A percentile compares a stretch with the other conserved stretches of the same genome.
These are phyloP conservation scores for Emergomyces africanus DNA, from an alignment of 2,329 filamentous ascomycete species.

Conservation along the genomic window DNA sequence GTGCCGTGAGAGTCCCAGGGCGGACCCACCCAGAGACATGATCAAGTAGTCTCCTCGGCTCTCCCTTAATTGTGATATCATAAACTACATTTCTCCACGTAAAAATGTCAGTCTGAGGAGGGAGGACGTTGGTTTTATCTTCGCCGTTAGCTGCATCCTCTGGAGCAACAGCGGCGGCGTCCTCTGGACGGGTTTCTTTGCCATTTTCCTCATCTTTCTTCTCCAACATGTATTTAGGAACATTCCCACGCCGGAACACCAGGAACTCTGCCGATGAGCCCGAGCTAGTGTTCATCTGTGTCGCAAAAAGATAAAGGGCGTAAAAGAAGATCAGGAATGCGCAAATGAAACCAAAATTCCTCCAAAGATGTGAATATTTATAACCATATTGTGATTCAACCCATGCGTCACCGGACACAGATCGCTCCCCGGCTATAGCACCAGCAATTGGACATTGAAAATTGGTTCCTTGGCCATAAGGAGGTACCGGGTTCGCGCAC, in stretches of 20 bases:
- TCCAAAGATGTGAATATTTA: slow-evolving; percentile 46
- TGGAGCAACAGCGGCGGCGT: slow-evolving; percentile 6
- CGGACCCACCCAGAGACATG: slow-evolving; percentile 44
- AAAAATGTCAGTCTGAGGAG: slow-evolving; percentile 29
- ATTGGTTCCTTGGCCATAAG: slow-evolving; percentile 34
- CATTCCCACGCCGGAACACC: slow-evolving; percentile 48
- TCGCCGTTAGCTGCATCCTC: slow-evolving; percentile 7
- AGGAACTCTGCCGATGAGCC: slow-evolving; percentile 55
- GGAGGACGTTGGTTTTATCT: slow-evolving; percentile 14
- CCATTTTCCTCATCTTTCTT: slow-evolving; percentile 6
- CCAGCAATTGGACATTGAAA: slow-evolving; percentile 45
- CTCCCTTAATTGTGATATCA: slow-evolving; percentile 40
- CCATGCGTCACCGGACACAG: slow-evolving; percentile 50
- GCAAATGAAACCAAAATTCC: slow-evolving; percentile 57
- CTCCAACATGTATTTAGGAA: slow-evolving; percentile 23
- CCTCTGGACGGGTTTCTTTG: background rate
- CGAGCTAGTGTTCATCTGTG: slow-evolving; percentile 52
- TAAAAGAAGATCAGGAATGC: slow-evolving; percentile 54
- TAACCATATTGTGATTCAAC: slow-evolving; percentile 46
- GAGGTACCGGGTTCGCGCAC: slow-evolving; percentile 40
- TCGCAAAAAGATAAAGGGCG: slow-evolving; percentile 47
- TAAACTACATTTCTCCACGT: slow-evolving; percentile 45
- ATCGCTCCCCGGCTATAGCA: slow-evolving; percentile 39
- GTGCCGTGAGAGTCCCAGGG: slow-evolving; percentile 41
- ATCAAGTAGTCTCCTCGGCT: slow-evolving; percentile 40